Evolutionary conservation across 257 asterid genomes (phyloP).

Genomic region (Solanum pennellii): DNA sequence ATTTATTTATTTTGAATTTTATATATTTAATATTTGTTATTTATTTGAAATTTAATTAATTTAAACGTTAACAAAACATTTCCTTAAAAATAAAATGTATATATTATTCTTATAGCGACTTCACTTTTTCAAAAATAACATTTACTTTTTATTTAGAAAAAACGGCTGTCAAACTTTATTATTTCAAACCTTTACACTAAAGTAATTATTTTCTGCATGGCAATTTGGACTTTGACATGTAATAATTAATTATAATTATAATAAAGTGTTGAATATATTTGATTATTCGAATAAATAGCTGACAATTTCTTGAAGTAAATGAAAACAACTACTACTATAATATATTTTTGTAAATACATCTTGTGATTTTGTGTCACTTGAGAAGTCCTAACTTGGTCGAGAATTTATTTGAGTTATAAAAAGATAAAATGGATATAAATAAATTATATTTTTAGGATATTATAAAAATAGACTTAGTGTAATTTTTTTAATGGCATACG

Average conservation of each 20-base stretch:
- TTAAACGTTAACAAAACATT: fast-evolving
- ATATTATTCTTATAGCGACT: no score
- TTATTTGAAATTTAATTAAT: fast-evolving
- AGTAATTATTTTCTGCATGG: not conserved
- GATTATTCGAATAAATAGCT: not conserved
- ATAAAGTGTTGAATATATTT: not conserved
- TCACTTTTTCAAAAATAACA: no score
- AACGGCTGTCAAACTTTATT: not conserved
- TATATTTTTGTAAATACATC: not conserved
- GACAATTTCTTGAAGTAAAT: not conserved
- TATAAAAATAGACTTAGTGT: no score
- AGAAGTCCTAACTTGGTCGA: no score
- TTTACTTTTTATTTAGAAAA: no score
- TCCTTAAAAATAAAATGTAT: not conserved
- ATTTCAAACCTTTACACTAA: not conserved
- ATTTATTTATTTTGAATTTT: no score
- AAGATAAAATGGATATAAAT: no score
- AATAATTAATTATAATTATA: not conserved
- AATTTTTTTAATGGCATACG: fast-evolving
- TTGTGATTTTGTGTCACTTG: not conserved
- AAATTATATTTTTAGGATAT: no score
- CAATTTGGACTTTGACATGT: not conserved
- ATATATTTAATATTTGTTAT: not conserved
- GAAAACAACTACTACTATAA: not conserved
- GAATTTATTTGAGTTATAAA: no score